Evolutionary conservation across 106 monocot species (phyloP).

Genomic region (Iris macrosiphon): DNA sequence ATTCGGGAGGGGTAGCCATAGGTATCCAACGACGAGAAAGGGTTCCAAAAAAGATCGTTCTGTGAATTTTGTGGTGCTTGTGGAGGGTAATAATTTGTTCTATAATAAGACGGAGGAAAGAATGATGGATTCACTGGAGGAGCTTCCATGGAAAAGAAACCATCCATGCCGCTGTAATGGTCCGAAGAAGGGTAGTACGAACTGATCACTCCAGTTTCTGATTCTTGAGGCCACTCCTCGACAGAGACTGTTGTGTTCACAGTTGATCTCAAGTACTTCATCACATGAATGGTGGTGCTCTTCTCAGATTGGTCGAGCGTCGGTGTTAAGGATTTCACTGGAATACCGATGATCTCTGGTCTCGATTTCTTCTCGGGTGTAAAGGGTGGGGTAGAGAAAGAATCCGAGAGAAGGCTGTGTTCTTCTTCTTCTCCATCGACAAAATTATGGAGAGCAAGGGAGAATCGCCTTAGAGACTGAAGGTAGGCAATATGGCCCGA

Average conservation of each 20-base stretch:
- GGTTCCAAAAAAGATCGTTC: slow-evolving; percentile 90
- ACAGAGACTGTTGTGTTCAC: slow-evolving; percentile 51
- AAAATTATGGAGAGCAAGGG: slow-evolving; percentile 50
- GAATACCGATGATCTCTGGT: slow-evolving; percentile 30
- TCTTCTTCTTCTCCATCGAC: slow-evolving; percentile 56
- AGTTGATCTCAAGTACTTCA: slow-evolving; percentile 57
- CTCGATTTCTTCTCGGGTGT: slow-evolving; percentile 52
- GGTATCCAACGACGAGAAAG: slow-evolving; percentile 36
- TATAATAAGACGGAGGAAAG: slow-evolving; percentile 21
- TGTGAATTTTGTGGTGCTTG: slow-evolving; percentile 45
- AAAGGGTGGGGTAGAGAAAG: slow-evolving; percentile 47
- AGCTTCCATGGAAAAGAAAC: slow-evolving; percentile 32
- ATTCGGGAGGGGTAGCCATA: slow-evolving; percentile 30
- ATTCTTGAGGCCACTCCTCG: slow-evolving; percentile 48
- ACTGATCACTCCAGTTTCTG: slow-evolving; percentile 47
- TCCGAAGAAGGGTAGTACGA: slow-evolving; percentile 40
- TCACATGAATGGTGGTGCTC: slow-evolving; percentile 19
- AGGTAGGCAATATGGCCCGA: slow-evolving; percentile 65
- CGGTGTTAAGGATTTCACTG: slow-evolving; percentile 15
- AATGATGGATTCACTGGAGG: slow-evolving; percentile 31
- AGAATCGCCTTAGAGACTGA: slow-evolving; percentile 60
- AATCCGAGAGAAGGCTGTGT: slow-evolving; percentile 46
- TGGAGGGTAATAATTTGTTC: slow-evolving; percentile 27
- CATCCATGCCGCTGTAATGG: slow-evolving; percentile 33
- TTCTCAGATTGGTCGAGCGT: slow-evolving; percentile 15